Evolutionary conservation across 305 asterid species (phyloP).

Genomic region (Rubia peregrina): DNA sequence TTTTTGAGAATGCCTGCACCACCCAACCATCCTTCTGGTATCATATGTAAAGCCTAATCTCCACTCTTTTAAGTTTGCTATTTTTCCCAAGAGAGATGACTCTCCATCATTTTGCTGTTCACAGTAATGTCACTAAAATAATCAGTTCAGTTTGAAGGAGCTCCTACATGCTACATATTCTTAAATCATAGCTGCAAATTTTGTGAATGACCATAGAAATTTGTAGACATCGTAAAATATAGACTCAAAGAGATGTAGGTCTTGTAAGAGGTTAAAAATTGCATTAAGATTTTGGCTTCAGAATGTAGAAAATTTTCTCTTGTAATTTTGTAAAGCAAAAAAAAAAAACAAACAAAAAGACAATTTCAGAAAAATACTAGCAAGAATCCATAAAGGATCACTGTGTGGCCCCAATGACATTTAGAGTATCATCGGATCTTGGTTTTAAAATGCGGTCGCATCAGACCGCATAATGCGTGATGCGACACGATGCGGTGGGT

Average conservation of each 20-base stretch:
- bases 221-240: too few species aligned
- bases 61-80: not conserved
- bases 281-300: not conserved
- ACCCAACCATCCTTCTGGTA: not conserved
- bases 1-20: not conserved
- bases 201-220: not conserved
- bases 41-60: conserved; percentile 3
- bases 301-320: too few species aligned
- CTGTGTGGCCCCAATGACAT: not conserved
- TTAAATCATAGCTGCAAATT: not conserved
- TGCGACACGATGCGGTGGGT: too few species aligned
- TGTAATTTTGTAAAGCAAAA: not conserved
- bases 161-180: not conserved
- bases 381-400: not conserved
- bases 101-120: not conserved
- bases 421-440: not conserved
- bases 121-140: not conserved
- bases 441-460: too few species aligned
- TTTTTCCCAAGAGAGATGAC: not conserved
- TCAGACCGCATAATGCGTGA: too few species aligned
- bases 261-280: not conserved
- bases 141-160: not conserved
- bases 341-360: not conserved
- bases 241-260: not conserved
- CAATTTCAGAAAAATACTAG: not conserved